Base-by-base conservation (phyloP, 2,329 filamentous ascomycete species). In the Cordyceps fumosorosea region DNA sequence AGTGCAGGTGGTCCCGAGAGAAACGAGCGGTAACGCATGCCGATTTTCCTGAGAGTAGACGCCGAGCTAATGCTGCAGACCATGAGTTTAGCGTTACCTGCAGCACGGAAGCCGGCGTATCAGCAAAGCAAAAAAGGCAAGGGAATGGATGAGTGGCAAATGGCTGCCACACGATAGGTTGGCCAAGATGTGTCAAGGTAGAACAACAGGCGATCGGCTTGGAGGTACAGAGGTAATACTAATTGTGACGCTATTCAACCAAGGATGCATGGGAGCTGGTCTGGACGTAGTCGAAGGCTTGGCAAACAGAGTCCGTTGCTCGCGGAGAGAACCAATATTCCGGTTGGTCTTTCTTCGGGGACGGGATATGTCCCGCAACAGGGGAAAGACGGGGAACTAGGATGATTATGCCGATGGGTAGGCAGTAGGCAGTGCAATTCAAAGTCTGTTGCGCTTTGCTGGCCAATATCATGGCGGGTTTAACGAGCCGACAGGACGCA, bases 61-160 rank as follows among this genome's bases (percentile, higher is more conserved):
- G 45, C 18, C 40, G 40, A 51, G 56, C 56, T 59, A 52, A 59
- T 44, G 56, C 47, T 51, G 56, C 56, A 34, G 47, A 59, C 18
- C 20, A 40, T 34, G 47, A 29, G 47, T 44, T 60, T 60, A 53
- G 57, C 26, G 48, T 45, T 37, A 24, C 22, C 34, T 53, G 57
- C 48, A 42, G 48, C 7, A 42, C 47, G 52, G 22, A 58, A 40
- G 42, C 45, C 12, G 20, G 37, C 47, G 24, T 26, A 18, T 60
- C 50, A 29, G 42, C 37, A 24, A 51, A 34, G 47, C n/a, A 22
- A 44, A 40, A 12, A 5, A n/a, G 24, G 20, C 12, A 24, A 42
- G 34, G 11, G n/a, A 37, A 45, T 24, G 40, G 40, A 24, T 24
- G 37, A 60, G 48, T 53, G 57, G 26, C 48, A 22, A 18, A n/a